Conservation (phyloP, 2,329 filamentous ascomycete species). For the Karstenula rhodostoma region DNA sequence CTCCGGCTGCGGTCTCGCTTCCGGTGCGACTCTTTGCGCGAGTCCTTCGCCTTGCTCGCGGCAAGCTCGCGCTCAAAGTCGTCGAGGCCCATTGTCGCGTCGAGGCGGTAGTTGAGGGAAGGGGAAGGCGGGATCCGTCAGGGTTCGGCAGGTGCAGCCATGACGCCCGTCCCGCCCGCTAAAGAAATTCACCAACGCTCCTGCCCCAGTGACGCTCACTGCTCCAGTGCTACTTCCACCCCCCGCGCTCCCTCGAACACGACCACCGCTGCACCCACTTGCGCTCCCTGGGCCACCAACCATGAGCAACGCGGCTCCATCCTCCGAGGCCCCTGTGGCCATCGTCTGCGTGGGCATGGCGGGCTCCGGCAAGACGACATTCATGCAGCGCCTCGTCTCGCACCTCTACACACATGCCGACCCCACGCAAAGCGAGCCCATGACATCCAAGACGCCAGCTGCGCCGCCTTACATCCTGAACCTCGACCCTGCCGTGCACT, state of each 20-base stretch:
- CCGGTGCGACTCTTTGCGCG: slow-evolving; percentile 58
- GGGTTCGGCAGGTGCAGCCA: slow-evolving; percentile 14
- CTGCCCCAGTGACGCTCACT: background rate
- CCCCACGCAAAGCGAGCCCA: slow-evolving; percentile 37
- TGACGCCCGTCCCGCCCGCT: slow-evolving; percentile 35
- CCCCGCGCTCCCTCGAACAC: slow-evolving; percentile 17
- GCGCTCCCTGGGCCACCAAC: slow-evolving; percentile 18
- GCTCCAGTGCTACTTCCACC: slow-evolving; percentile 6
- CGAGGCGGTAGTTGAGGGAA: slow-evolving; percentile 57
- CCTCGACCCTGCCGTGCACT: slow-evolving; percentile 92
- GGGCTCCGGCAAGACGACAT: slow-evolving; percentile 98
- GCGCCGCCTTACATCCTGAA: slow-evolving; percentile 93
- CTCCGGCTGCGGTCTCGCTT: slow-evolving; percentile 56
- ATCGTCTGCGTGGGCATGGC: slow-evolving; percentile 98
- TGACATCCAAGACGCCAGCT: slow-evolving; percentile 38
- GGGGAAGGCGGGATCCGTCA: slow-evolving; percentile 16
- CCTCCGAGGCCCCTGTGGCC: slow-evolving; percentile 65
- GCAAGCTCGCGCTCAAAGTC: slow-evolving; percentile 83
- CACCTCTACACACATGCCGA: slow-evolving; percentile 82
- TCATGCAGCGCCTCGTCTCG: slow-evolving; percentile 98
- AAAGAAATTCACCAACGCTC: slow-evolving; percentile 40
- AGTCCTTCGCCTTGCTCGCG: slow-evolving; percentile 66
- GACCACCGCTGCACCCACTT: background rate
- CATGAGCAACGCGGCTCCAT: slow-evolving; percentile 51
- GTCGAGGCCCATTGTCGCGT: slow-evolving; percentile 63